Evolutionary conservation across 495 filamentous ascomycete genomes (phyloP).

Genomic region (Aspergillus panamensis): DNA sequence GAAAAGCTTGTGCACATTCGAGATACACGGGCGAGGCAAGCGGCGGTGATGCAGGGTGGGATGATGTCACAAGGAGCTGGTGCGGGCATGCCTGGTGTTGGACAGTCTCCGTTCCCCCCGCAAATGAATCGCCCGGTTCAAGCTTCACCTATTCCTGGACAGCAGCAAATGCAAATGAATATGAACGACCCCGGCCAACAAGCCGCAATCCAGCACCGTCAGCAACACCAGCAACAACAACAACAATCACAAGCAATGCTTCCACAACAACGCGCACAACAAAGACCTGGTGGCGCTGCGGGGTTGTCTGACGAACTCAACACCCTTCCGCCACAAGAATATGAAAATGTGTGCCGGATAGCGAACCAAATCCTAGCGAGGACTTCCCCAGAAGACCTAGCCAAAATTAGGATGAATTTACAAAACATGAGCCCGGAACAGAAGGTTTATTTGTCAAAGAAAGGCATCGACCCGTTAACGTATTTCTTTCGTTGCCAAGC

Average conservation of each 20-base stretch:
- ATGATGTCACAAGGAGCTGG: conserved; percentile 41
- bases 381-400: conserved; percentile 41
- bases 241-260: conserved; percentile 25
- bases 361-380: conserved; percentile 40
- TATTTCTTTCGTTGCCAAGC: conserved; percentile 52
- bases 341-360: conserved; percentile 41
- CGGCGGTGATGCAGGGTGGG: conserved; percentile 41
- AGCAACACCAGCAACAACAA: conserved; percentile 25
- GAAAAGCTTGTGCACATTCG: conserved; percentile 49
- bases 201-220: conserved; percentile 34
- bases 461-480: conserved; percentile 45
- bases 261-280: conserved; percentile 42
- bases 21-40: conserved; percentile 45
- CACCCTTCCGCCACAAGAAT: conserved; percentile 38
- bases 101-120: conserved; percentile 45
- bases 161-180: conserved; percentile 43
- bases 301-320: conserved; percentile 36
- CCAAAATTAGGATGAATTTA: conserved; percentile 42
- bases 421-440: conserved; percentile 46
- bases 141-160: conserved; percentile 46
- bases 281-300: conserved; percentile 29
- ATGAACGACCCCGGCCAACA: conserved; percentile 46
- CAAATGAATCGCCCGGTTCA: conserved; percentile 55
- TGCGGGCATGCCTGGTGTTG: conserved; percentile 29
- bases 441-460: conserved; percentile 36